phyloP scores from a whole-genome alignment of 371 early-diverging fungal species.

The Mortierella sp. region DNA sequence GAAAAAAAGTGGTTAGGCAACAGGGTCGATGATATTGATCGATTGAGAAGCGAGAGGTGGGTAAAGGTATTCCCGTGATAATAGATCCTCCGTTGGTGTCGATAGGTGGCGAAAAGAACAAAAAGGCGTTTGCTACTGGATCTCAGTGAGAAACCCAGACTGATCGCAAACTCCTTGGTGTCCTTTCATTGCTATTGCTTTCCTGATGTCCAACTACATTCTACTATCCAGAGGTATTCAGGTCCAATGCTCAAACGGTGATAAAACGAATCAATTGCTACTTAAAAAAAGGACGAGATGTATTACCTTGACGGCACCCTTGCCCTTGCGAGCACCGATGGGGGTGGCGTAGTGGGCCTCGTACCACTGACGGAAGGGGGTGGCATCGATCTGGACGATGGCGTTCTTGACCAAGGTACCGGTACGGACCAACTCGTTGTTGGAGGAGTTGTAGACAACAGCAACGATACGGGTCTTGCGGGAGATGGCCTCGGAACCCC shows the following conservation, averaged over 20 bases:
- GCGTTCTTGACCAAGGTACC: constrained; percentile 99
- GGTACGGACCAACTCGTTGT: constrained; percentile 99
- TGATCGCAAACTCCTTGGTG: too few species aligned
- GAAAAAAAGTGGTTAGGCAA: neutral
- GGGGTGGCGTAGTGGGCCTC: constrained; percentile 95
- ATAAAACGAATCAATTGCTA: neutral
- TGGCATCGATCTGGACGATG: constrained; percentile 99
- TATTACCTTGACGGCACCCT: constrained; percentile 65
- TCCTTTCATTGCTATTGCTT: too few species aligned
- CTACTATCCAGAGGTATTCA: neutral
- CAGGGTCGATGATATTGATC: constrained; percentile 75
- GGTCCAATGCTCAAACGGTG: too few species aligned
- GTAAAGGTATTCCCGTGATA: neutral
- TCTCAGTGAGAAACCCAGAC: too few species aligned
- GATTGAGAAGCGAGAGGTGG: too few species aligned
- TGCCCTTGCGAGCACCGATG: constrained; percentile 91
- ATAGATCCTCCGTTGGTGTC: neutral
- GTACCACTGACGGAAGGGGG: constrained; percentile 99
- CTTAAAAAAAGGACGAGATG: neutral
- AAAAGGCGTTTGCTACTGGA: neutral
- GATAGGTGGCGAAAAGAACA: neutral
- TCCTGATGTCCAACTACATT: too few species aligned
- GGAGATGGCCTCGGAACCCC: constrained; percentile 96
- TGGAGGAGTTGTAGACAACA: constrained; percentile 99
- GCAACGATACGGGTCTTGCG: constrained; percentile 97